Evolutionary conservation across 495 filamentous ascomycete species (phyloP).

Genomic region (Xylona heveae): DNA sequence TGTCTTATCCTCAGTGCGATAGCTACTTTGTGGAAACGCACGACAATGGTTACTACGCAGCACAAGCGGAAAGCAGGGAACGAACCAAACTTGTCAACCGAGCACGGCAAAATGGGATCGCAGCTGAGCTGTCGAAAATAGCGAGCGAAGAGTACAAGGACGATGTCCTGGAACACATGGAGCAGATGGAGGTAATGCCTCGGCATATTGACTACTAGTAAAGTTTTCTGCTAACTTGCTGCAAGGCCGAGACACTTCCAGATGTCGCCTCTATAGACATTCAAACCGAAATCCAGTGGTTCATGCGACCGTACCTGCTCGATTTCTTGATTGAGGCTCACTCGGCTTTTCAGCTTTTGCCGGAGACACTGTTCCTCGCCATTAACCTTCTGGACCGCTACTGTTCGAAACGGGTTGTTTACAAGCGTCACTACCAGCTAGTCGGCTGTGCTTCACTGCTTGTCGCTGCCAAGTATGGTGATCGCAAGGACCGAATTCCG

Average conservation of each 20-base stretch:
- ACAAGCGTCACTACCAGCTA: slow-evolving; percentile 96
- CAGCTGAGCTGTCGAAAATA: slow-evolving; percentile 63
- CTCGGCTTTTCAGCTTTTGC: slow-evolving; percentile 77
- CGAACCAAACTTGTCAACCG: slow-evolving; percentile 50
- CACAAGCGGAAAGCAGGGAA: slow-evolving; percentile 31
- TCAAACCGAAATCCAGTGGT: slow-evolving; percentile 98
- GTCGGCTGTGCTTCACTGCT: slow-evolving; percentile 92
- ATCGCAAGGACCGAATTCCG: slow-evolving; percentile 91
- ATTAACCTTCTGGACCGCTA: slow-evolving; percentile 95
- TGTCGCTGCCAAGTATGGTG: slow-evolving; percentile 95
- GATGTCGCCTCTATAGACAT: slow-evolving; percentile 97
- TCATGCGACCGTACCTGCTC: slow-evolving; percentile 94
- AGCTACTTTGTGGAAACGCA: slow-evolving; percentile 79
- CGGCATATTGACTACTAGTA: slow-evolving; percentile 2
- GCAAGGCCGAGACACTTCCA: slow-evolving; percentile 66
- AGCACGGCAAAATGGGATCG: slow-evolving; percentile 63
- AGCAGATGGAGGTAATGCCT: slow-evolving; percentile 73
- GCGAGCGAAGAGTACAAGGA: slow-evolving; percentile 79
- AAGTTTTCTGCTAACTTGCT: slow-evolving; percentile 11
- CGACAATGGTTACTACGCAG: slow-evolving; percentile 30
- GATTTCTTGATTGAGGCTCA: slow-evolving; percentile 98
- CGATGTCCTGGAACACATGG: slow-evolving; percentile 82
- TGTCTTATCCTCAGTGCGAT: slow-evolving; percentile 35
- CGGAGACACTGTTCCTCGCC: slow-evolving; percentile 85
- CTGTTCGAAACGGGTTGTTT: slow-evolving; percentile 94